Evolutionary conservation across 805 yeast species (phyloP).

Genomic region (Hanseniaspora occidentalis): DNA sequence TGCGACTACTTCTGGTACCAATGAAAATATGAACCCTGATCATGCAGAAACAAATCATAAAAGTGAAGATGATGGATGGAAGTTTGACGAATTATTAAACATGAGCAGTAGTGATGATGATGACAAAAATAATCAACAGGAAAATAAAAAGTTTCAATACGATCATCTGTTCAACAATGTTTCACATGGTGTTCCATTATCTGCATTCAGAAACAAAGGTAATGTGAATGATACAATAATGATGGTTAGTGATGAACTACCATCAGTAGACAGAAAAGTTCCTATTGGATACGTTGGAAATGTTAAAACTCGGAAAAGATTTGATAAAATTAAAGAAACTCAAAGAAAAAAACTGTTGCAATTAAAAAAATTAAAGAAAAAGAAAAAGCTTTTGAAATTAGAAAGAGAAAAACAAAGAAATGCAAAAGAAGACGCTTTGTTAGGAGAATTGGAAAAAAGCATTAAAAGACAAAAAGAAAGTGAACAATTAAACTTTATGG

Average conservation of each 20-base stretch:
- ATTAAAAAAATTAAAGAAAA: slow-evolving; percentile 22
- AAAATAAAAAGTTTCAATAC: slow-evolving; percentile 25
- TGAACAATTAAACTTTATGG: no score
- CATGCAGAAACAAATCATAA: no score
- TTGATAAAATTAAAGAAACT: slow-evolving; percentile 24
- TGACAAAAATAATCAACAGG: slow-evolving; percentile 36
- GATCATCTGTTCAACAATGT: slow-evolving; percentile 26
- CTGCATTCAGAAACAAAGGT: slow-evolving; percentile 83
- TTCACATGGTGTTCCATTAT: slow-evolving; percentile 56
- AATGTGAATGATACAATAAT: slow-evolving; percentile 21
- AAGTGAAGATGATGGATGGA: slow-evolving; percentile 29
- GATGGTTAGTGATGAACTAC: slow-evolving; percentile 7
- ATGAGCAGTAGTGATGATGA: slow-evolving; percentile 79
- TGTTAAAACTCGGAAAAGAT: slow-evolving; percentile 24
- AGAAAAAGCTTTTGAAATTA: slow-evolving; percentile 21
- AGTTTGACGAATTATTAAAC: slow-evolving; percentile 73
- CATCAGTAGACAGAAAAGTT: slow-evolving; percentile 18
- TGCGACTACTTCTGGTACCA: no score
- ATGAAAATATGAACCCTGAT: no score
- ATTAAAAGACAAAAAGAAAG: not conserved
- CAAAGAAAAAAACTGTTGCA: slow-evolving; percentile 24
- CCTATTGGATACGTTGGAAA: slow-evolving; percentile 27
- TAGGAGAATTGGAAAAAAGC: not conserved
- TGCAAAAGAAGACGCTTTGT: slow-evolving; percentile 9
- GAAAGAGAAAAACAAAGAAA: slow-evolving; percentile 21